A percentile compares a stretch with the other conserved stretches of the same genome.
Conservation (phyloP, 2,329 filamentous ascomycete species). For the Sporothrix curviconia region DNA sequence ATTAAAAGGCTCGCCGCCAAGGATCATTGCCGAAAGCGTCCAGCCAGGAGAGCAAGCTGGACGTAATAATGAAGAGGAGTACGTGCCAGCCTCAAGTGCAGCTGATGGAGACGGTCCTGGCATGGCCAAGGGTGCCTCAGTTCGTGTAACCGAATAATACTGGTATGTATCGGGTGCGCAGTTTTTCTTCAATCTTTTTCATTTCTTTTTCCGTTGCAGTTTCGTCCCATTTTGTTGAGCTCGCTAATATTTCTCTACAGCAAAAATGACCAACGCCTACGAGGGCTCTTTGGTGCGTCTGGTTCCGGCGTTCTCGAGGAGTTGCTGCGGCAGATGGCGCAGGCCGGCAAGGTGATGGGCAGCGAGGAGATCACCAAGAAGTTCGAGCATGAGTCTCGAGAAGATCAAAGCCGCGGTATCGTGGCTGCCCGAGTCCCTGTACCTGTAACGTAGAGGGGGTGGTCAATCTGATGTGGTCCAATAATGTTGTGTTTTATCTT, state of each 20-base stretch:
- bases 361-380: slow-evolving; percentile 88
- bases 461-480: too few species aligned
- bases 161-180: too few species aligned
- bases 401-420: slow-evolving; percentile 89
- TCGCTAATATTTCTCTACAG: too few species aligned
- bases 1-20: slow-evolving; percentile 82
- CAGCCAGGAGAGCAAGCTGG: slow-evolving; percentile 86
- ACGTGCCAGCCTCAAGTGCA: slow-evolving; percentile 89
- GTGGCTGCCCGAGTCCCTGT: slow-evolving; percentile 91
- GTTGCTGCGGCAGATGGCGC: slow-evolving; percentile 86
- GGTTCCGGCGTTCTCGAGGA: slow-evolving; percentile 94
- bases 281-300: slow-evolving; percentile 94
- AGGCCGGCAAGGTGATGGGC: slow-evolving; percentile 96
- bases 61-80: slow-evolving; percentile 94
- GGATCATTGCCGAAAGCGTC: slow-evolving; percentile 89
- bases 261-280: slow-evolving; percentile 98
- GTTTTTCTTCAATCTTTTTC: neutral
- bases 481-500: neutral
- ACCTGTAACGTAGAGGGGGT: too few species aligned
- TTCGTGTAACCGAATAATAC: too few species aligned
- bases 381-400: slow-evolving; percentile 75
- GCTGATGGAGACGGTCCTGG: slow-evolving; percentile 91
- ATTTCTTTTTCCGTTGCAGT: too few species aligned
- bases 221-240: slow-evolving; percentile 1
- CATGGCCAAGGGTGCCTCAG: slow-evolving; percentile 89